These are phyloP conservation scores for Carallia pectinifolia DNA, from an alignment of 345 rosid genomes.

Conservation along the genomic window DNA sequence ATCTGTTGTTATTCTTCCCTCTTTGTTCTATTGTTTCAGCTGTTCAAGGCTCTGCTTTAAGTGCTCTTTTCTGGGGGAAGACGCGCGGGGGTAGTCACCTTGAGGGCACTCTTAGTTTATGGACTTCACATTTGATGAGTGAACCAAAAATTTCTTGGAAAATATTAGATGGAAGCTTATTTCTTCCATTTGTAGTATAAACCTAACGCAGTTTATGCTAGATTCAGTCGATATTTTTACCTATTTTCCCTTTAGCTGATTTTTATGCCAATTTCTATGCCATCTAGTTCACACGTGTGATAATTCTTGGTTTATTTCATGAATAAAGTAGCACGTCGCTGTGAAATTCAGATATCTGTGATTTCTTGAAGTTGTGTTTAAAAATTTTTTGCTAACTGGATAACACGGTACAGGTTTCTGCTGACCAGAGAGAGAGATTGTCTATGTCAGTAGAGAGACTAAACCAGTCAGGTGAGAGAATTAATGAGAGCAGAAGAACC, in stretches of 20 bases:
- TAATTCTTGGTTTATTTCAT: too few species aligned
- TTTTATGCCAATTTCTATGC: too few species aligned
- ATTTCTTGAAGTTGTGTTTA: too few species aligned
- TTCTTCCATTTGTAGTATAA: not conserved
- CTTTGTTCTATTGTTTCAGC: not conserved
- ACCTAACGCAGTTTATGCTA: not conserved
- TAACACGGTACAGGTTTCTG: constrained; percentile 36
- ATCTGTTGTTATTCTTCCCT: not conserved
- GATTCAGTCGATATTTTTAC: not conserved
- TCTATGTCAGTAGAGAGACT: constrained; percentile 73
- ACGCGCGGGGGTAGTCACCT: not conserved
- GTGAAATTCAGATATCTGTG: too few species aligned
- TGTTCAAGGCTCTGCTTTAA: not conserved
- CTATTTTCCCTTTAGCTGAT: not conserved
- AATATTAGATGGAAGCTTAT: not conserved
- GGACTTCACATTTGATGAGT: not conserved
- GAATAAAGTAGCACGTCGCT: too few species aligned
- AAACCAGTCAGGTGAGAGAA: constrained; percentile 61
- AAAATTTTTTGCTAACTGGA: constrained; percentile 1
- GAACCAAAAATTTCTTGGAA: not conserved
- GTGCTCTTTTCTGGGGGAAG: too few species aligned
- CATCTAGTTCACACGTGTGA: too few species aligned
- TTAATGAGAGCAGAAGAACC: constrained; percentile 82
- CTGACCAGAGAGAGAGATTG: constrained; percentile 83
- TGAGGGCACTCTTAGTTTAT: not conserved